Conservation (phyloP, 2,329 filamentous ascomycete genomes). For the Didymella arachidicola region DNA sequence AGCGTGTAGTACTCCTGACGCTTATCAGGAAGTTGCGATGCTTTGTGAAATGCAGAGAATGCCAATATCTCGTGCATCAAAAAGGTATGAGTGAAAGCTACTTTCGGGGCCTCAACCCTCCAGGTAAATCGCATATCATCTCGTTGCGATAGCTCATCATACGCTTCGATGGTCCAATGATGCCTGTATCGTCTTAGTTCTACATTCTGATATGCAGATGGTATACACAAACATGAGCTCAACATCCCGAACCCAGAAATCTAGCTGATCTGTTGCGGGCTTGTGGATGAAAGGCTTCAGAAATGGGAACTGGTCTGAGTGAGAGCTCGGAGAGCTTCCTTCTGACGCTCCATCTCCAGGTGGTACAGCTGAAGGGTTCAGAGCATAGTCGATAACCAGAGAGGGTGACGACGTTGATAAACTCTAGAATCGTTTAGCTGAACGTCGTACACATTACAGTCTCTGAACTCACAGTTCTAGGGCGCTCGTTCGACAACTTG, state of each 20-base stretch:
- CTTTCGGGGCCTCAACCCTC: conserved; percentile 44
- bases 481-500: conserved; percentile 22
- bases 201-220: not conserved
- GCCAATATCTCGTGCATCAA: conserved; percentile 55
- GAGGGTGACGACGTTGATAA: conserved; percentile 29
- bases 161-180: conserved; percentile 44
- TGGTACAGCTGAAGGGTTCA: conserved; percentile 27
- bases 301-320: conserved; percentile 43
- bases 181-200: conserved; percentile 30
- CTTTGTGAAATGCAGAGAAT: conserved; percentile 51
- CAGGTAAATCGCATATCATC: conserved; percentile 44
- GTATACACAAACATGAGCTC: conserved; percentile 42
- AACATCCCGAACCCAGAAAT: conserved; percentile 45
- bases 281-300: conserved; percentile 43
- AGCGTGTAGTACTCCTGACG: conserved; percentile 41
- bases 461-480: conserved; percentile 27
- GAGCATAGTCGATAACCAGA: conserved; percentile 33
- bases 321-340: conserved; percentile 37
- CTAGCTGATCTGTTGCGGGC: conserved; percentile 27
- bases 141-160: conserved; percentile 33
- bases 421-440: conserved; percentile 20
- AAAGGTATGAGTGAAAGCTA: conserved; percentile 47
- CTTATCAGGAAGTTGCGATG: conserved; percentile 38
- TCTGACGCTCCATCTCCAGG: conserved; percentile 29
- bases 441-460: not conserved